phyloP scores from a whole-genome alignment of 2,329 filamentous ascomycete species.

The Aspergillus ruber region DNA sequence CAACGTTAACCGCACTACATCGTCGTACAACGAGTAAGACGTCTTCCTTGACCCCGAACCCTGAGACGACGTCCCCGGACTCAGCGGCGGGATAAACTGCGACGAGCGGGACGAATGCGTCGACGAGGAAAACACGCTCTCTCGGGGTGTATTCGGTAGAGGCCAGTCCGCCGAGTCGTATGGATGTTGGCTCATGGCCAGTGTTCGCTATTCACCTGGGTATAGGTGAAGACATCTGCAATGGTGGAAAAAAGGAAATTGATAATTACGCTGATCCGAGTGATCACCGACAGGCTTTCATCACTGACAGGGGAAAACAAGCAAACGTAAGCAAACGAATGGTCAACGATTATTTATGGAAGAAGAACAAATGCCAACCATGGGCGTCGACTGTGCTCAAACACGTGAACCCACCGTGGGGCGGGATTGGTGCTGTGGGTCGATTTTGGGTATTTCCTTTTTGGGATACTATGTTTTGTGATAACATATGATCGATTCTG shows the following conservation, averaged over 20 bases:
- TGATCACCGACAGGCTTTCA: not conserved
- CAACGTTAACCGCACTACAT: slow-evolving; percentile 24
- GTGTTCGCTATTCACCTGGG: not conserved
- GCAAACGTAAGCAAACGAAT: no score
- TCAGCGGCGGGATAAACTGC: slow-evolving; percentile 19
- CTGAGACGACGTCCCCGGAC: slow-evolving; percentile 15
- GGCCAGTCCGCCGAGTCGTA: slow-evolving; percentile 26
- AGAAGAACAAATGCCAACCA: no score
- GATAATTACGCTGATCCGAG: not conserved
- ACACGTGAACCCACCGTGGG: no score
- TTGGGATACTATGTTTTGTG: no score
- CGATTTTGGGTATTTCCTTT: no score
- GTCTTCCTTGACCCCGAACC: slow-evolving; percentile 25
- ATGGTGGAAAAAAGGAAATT: not conserved
- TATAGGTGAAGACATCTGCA: not conserved
- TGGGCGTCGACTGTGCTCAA: no score
- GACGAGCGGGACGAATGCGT: slow-evolving; percentile 27
- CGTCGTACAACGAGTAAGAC: slow-evolving; percentile 24
- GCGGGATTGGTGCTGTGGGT: no score
- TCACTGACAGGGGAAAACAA: no score
- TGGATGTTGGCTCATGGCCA: slow-evolving; percentile 13
- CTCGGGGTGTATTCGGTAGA: slow-evolving; percentile 18
- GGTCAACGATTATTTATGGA: no score
- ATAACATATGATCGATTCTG: no score
- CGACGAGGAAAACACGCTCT: slow-evolving; percentile 22